Base-by-base conservation (phyloP, 2,329 filamentous ascomycete species). In the Penicillium sp. region DNA sequence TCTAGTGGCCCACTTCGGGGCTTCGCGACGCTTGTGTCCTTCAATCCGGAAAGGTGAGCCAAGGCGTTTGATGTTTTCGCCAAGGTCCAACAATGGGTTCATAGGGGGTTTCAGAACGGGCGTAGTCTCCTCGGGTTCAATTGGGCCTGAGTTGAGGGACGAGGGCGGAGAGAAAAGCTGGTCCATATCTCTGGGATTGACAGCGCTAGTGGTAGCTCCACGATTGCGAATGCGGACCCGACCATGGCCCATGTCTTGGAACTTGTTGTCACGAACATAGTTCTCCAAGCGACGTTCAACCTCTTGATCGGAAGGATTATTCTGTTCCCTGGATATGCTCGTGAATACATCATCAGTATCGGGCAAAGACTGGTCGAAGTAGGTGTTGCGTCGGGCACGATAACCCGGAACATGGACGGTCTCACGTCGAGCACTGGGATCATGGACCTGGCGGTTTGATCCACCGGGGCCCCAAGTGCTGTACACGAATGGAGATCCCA, bases 151-250 rank as follows among this genome's bases (percentile, higher is more conserved):
- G 37, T 59, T 61, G 54, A 64, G 59, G 34, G 67, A 73, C 1
- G 74, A 74, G 10, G 78, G 78, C 7, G 81, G 81, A 4, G 78
- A 80, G 65, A 85, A 84, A 4, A 85, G 73, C 55, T 79, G 77
- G 43, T 82, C 76, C 34, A 86, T 74, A 50, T 80, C 79, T 50
- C 79, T 76, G 29, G 77, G 77, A 59, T 77, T 78, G 57, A 83
- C 79, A 50, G 84, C 82, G 48, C 84, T 81, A 24, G 83, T 77
- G 45, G 83, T 87, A 64, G 85, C 85, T 53, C 85, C 85, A 42
- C 85, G 82, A 62, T 80, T 85, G 39, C 85, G 81, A 34, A 85
- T 79, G 26, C 85, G 82, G 11, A 85, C 79, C 31, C 83, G 80
- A 53, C 82, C 80, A 61, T 83, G 79, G 51, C 81, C 79, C 10